phyloP scores from a whole-genome alignment of 106 monocot species.

The Acorus calamus region DNA sequence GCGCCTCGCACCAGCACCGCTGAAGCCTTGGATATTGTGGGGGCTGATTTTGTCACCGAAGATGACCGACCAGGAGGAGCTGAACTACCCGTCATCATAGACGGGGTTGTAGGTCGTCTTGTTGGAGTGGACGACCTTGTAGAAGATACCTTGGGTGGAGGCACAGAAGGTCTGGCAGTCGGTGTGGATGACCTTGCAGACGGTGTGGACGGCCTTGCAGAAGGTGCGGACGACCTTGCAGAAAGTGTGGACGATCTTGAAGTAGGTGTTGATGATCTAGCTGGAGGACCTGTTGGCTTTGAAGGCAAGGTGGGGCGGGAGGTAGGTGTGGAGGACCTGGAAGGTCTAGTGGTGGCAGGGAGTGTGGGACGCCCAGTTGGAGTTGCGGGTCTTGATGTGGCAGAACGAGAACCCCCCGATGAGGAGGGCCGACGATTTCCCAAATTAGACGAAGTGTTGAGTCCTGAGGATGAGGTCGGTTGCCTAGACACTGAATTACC shows the following conservation, averaged over 20 bases:
- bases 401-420: conserved; percentile 33
- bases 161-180: conserved; percentile 23
- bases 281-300: conserved; percentile 24
- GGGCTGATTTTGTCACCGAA: conserved; percentile 20
- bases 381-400: conserved; percentile 39
- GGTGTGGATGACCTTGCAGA: conserved; percentile 45
- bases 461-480: conserved; percentile 22
- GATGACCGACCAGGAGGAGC: conserved; percentile 33
- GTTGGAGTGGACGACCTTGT: conserved; percentile 42
- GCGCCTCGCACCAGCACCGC: conserved; percentile 22
- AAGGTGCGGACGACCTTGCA: too few relatives aligned
- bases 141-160: conserved; percentile 23
- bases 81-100: conserved; percentile 16
- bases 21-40: conserved; percentile 13
- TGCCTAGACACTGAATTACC: conserved; percentile 23
- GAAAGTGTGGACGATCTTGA: conserved; percentile 7
- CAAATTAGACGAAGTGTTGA: conserved; percentile 12
- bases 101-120: conserved; percentile 44
- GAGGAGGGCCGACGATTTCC: conserved; percentile 41
- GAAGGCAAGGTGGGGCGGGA: conserved; percentile 39
- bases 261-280: conserved; percentile 45
- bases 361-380: conserved; percentile 39
- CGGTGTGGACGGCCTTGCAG: too few relatives aligned
- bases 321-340: conserved; percentile 56
- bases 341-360: conserved; percentile 26